Conservation (phyloP, 108 stramenopile genomes). For the Pseudonitzschia multistriata region DNA sequence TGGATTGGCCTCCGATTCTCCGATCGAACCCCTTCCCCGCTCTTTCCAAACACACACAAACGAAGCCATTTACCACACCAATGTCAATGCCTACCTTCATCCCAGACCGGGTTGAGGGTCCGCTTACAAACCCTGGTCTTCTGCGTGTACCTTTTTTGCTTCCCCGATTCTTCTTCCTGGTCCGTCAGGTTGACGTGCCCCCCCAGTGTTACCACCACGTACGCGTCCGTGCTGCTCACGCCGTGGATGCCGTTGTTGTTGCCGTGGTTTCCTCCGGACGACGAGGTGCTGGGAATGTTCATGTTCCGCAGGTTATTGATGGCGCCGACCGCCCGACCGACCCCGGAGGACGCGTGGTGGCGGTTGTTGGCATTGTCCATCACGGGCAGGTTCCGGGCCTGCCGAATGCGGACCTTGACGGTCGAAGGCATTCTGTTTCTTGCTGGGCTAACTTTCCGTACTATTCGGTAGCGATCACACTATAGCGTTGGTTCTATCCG, state of each 20-base stretch:
- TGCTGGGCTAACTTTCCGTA: too few relatives aligned
- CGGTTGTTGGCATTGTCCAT: conserved; percentile 45
- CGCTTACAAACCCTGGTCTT: conserved; percentile 73
- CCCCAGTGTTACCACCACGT: conserved; percentile 71
- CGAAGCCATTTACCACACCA: not conserved
- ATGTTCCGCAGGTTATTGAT: conserved; percentile 2
- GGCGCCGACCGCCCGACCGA: conserved; percentile 7
- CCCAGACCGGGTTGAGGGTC: conserved; percentile 82
- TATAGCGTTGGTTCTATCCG: too few relatives aligned
- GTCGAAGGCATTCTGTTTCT: conserved; percentile 78
- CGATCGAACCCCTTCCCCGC: too few relatives aligned
- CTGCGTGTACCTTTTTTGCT: conserved; percentile 81
- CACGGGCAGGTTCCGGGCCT: conserved; percentile 85
- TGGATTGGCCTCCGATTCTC: not conserved
- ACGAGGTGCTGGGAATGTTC: not conserved
- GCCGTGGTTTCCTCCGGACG: not conserved
- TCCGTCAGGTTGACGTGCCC: conserved; percentile 64
- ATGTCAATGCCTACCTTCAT: conserved; percentile 52
- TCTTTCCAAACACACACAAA: too few relatives aligned
- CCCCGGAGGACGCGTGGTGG: not conserved
- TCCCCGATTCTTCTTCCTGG: conserved; percentile 55
- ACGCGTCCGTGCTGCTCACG: conserved; percentile 60
- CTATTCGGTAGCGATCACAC: too few relatives aligned
- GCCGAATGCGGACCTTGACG: conserved; percentile 89
- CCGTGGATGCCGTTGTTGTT: too few relatives aligned